Conservation (phyloP, 2,329 filamentous ascomycete genomes). For the Grosmannia serpens region DNA sequence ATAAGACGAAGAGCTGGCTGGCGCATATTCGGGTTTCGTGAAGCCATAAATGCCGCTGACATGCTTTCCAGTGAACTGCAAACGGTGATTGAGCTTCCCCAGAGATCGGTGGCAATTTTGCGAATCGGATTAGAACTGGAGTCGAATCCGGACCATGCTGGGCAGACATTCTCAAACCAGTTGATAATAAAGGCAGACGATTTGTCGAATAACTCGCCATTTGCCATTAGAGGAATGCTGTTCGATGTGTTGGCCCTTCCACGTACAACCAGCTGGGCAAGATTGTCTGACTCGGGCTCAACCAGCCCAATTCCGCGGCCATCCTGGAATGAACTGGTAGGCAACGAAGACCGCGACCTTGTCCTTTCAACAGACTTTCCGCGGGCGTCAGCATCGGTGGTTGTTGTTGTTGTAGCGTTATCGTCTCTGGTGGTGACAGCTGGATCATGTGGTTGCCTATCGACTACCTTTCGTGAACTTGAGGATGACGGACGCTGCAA, state of each 20-base stretch:
- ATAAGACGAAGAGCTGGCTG: constrained; percentile 21
- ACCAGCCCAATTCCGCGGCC: neutral
- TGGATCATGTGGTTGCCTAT: neutral
- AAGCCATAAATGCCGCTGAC: constrained; percentile 25
- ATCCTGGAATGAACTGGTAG: too few species aligned
- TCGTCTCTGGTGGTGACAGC: neutral
- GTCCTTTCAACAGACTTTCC: neutral
- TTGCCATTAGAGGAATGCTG: neutral
- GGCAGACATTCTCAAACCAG: constrained; percentile 28
- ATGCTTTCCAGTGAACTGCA: constrained; percentile 26
- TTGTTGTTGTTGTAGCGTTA: neutral
- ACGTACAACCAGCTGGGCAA: neutral
- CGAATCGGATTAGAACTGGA: constrained; percentile 25
- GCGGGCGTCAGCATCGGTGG: too few species aligned
- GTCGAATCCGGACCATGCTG: constrained; percentile 27
- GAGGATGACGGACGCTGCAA: neutral
- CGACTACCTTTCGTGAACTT: too few species aligned
- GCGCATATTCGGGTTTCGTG: constrained; percentile 23
- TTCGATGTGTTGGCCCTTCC: neutral
- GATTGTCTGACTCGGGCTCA: neutral
- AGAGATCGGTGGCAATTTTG: constrained; percentile 23
- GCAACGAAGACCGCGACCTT: neutral
- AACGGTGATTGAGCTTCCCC: constrained; percentile 23
- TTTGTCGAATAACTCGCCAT: neutral
- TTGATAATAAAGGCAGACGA: constrained; percentile 7